Percentiles rank a stretch among this genome's conserved stretches.
phyloP scores from a whole-genome alignment of 2,329 filamentous ascomycete genomes.

The Emericellopsis atlantica region DNA sequence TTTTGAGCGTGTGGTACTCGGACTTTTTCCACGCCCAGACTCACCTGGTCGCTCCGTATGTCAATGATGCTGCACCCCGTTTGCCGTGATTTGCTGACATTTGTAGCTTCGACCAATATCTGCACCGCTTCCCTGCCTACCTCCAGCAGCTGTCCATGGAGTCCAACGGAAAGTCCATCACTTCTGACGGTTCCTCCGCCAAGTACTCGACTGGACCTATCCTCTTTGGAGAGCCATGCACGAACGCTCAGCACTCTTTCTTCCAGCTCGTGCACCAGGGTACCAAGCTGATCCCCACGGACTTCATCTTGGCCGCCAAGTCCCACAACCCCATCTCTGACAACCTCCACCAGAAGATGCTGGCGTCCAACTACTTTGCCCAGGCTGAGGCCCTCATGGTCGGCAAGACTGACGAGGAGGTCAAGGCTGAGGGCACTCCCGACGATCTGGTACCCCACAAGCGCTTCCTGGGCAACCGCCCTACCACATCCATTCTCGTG shows the following conservation, averaged over 20 bases:
- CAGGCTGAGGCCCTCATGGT: slow-evolving; percentile 87
- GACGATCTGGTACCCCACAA: slow-evolving; percentile 88
- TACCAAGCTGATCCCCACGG: slow-evolving; percentile 95
- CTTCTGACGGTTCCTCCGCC: slow-evolving; percentile 74
- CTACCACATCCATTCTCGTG: slow-evolving; percentile 84
- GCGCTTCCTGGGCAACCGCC: slow-evolving; percentile 95
- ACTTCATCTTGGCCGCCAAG: slow-evolving; percentile 94
- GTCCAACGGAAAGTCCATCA: slow-evolving; percentile 96
- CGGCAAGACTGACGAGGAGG: slow-evolving; percentile 71
- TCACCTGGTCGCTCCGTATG: slow-evolving; percentile 87
- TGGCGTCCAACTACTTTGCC: slow-evolving; percentile 84
- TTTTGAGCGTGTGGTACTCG: slow-evolving; percentile 96
- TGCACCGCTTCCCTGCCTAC: slow-evolving; percentile 97
- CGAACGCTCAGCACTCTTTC: slow-evolving; percentile 99
- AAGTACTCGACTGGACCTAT: slow-evolving; percentile 97
- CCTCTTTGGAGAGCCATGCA: slow-evolving; percentile 94
- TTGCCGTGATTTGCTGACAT: not conserved
- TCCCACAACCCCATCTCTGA: slow-evolving; percentile 90
- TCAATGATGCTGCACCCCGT: slow-evolving; percentile 8
- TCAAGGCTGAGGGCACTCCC: slow-evolving; percentile 61
- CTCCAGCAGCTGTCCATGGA: slow-evolving; percentile 99
- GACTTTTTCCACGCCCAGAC: slow-evolving; percentile 98
- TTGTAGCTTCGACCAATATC: slow-evolving; percentile 86
- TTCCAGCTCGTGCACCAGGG: slow-evolving; percentile 99
- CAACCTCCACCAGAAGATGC: slow-evolving; percentile 94